Base-by-base conservation (phyloP, 2,329 filamentous ascomycete species). In the Tolypocladium ovalisporum region DNA sequence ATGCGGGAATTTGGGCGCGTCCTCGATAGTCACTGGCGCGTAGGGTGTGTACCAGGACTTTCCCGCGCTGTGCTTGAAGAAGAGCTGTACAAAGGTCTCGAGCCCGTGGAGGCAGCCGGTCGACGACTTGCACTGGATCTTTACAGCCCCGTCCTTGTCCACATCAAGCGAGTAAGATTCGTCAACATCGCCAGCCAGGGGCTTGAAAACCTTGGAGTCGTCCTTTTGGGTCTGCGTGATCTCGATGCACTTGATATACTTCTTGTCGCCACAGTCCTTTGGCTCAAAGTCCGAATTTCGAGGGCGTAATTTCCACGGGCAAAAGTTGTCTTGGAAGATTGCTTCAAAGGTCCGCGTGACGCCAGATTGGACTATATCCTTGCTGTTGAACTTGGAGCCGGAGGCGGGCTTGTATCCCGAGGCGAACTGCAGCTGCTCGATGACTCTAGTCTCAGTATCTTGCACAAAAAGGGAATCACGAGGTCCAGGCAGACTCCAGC, bases 1-100 rank as follows among this genome's bases (percentile, higher is more conserved):
- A 71, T 95, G 88, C 17, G 79, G 71, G 70, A 89, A 96, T 65
- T 82, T 81, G 34, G 91, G 91, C 56, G 76, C 72, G 70, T 96
- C 91, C n/a, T 72, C 71, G 65, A 96, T 89, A 0, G 74, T 69
- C 3, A 95, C 79, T 0, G 91, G 91, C 1, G 86, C 88, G 40
- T 83, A 72, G 1, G 79, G 79, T 1, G 87, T 90, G 74, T 96
- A 96, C 75, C 80, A 76, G 54, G 65, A 69, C 7, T 69, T 69
- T 32, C 80, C 81, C 4, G 76, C 67, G 42, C 85, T 84, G 71
- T 90, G 86, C 68, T 83, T 70, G 73, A 84, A 93, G 74, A 94
- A 94, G 19, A 95, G 80, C 74, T 95, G 90, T 0, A 81, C 79
- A 66, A 94, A 90, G 2, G 88, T 86, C 62, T 88, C 86, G 27